Percentiles rank a stretch among this genome's conserved stretches.
Conservation (phyloP, 495 filamentous ascomycete genomes). For the Patellaria atrata region DNA sequence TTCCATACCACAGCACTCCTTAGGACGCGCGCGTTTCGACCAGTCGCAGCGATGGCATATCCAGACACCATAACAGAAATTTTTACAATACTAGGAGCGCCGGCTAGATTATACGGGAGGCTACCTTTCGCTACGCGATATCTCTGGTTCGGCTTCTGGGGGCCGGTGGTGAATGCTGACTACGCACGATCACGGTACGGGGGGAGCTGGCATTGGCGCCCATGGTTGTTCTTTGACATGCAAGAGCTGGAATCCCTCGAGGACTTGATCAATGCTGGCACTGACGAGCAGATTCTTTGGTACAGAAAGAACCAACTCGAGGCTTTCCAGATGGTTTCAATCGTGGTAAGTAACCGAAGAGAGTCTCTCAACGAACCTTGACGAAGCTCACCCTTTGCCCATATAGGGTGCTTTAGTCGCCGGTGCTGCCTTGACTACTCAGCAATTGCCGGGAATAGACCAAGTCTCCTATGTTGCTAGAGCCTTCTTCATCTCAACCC, state of each 20-base stretch:
- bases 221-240: conserved; percentile 15
- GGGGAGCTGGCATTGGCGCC: conserved; percentile 6
- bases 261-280: conserved; percentile 11
- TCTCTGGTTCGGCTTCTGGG: conserved; percentile 4
- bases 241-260: conserved; percentile 11
- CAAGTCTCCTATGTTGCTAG: conserved; percentile 3
- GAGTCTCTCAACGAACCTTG: too few species aligned
- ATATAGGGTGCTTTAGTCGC: conserved; percentile 11
- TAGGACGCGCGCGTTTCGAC: too few species aligned
- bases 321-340: conserved; percentile 4
- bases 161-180: background rate
- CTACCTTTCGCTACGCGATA: conserved; percentile 4
- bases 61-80: conserved; percentile 8
- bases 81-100: conserved; percentile 9
- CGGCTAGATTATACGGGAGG: conserved; percentile 7
- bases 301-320: conserved; percentile 1
- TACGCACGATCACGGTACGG: conserved; percentile 9
- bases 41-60: too few species aligned
- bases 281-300: conserved; percentile 3
- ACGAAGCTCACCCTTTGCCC: background rate
- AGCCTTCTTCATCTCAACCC: conserved; percentile 5
- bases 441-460: conserved; percentile 10
- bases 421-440: conserved; percentile 6
- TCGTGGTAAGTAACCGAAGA: conserved; percentile 11
- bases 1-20: too few species aligned